Evolutionary conservation across 352 stramenopile genomes (phyloP), one percentile per base, ranked within the genome.

Genomic region (Elongisporangium undulatum): DNA sequence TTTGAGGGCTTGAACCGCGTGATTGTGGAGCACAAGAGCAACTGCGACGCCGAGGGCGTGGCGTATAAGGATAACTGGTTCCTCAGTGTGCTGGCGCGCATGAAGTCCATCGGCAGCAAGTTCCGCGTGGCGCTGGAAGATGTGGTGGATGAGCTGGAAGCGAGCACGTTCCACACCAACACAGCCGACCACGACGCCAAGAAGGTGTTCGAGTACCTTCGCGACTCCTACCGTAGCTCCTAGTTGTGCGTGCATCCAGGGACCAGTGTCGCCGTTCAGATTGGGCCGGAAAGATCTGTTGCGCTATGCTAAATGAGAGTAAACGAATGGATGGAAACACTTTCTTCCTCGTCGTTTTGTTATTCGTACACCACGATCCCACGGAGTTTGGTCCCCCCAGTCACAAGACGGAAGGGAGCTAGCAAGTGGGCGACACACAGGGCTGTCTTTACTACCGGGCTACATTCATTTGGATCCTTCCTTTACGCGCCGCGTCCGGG

Each of bases 41-140:
- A 80, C 54, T 95, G 83, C 58, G 82, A 89, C 38, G 66, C 73
- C 0, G 85, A 95, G n/a, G 76, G 78, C 20, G 73, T 85, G 13
- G 74, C 82, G 29, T 86, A 84, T 53, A 77, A 81, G 24, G 85
- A 93, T 67, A 93, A 95, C 48, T 95, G 85, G 85, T 91, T 91
- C 57, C 55, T 70, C 39, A 93, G 83, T 66, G 74, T 79, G 29
- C 52, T 95, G 23, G 64, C 76, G 19, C 85, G 88, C 55, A 87
- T 93, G 78, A 82, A 89, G 52, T 73, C 74, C 0, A 63, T 95
- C 38, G 85, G 82, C 6, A 61, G 68, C 56, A 71, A 74, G 19
- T 90, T 87, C 61, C 78, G 83, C 20, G 69, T 79, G 19, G 68
- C 69, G 24, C 66, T 92, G 22, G 77, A 90, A 48, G 63, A 75